Base-by-base conservation (phyloP, 75 land plant genomes). In the Picea sitchensis region DNA sequence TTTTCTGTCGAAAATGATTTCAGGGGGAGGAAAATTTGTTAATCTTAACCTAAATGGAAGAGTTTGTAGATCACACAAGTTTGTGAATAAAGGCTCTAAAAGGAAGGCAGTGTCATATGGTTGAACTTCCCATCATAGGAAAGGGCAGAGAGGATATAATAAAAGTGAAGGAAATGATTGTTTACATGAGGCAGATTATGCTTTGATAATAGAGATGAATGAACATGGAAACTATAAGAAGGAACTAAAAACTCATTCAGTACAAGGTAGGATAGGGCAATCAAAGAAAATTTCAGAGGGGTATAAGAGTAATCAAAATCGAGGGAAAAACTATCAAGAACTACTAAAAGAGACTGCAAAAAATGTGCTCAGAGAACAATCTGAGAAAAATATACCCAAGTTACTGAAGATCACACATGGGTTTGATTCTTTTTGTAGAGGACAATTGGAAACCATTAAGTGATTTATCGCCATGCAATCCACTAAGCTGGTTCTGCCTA, bases 401-500 rank as follows among this genome's bases (percentile, higher is more conserved):
- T 75, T 97, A 61, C 80, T 97, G 82, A 85, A 85, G 68, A 57
- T 88, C 1, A 81, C 84, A 2, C 87, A 89, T 82, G 98, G 96
- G 7, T 90, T 82, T 79, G 86, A 87, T 79, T 87, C 88, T 11
- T 97, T 97, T 65, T 90, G 90, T 8, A 84, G 85, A 47, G 99
- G 99, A 0, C 99, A 97, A 81, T 58, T 97, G 62, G 94, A 88
- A 59, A 88, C 99, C 2, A 91, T 97, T 3, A 89, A 87, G 65
- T 78, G 87, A 75, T 90, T 91, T 71, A 78, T 97, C 76, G 75
- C 79, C 3, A 85, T 87, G 34, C 80, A 95, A 59, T 95, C 98
- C 4, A 90, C 93, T 23, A 95, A 95, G 98, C 86, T 97, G 61
- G 90, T 95, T 54, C 86, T 93, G 64, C 98, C 99, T 30, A 97